Conservation (phyloP, 768 basidiomycete genomes). For the Dendrothele bispora region DNA sequence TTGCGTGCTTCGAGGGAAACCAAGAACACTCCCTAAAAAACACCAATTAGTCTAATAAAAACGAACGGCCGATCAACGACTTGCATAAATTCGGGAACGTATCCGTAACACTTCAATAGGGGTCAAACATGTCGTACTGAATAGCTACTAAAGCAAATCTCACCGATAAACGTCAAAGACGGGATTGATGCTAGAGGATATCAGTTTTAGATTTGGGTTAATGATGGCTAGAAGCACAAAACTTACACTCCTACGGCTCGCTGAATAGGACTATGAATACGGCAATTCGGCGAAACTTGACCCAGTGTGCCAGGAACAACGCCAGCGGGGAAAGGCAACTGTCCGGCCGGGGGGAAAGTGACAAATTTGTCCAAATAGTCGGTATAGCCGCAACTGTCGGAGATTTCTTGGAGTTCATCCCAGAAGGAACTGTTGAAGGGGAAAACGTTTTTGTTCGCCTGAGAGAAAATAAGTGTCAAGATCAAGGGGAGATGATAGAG, state of each 20-base stretch:
- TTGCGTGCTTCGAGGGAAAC: constrained; percentile 64
- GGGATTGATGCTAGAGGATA: constrained; percentile 52
- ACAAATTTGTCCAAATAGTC: constrained; percentile 61
- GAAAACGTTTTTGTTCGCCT: constrained; percentile 60
- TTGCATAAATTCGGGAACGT: constrained; percentile 49
- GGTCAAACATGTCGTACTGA: background rate
- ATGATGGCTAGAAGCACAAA: no score
- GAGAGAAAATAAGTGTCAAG: background rate
- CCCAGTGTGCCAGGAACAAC: constrained; percentile 42
- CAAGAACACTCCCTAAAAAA: constrained; percentile 55
- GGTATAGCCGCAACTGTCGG: constrained; percentile 57
- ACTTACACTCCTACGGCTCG: constrained; percentile 47
- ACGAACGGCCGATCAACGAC: constrained; percentile 6
- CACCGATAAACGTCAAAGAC: constrained; percentile 56
- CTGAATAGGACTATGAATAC: constrained; percentile 50
- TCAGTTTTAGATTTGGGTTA: no score
- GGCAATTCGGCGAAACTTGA: constrained; percentile 36
- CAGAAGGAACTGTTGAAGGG: constrained; percentile 58
- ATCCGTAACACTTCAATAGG: constrained; percentile 42
- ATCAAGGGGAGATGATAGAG: background rate
- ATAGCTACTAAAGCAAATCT: constrained; percentile 2
- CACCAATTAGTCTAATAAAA: background rate
- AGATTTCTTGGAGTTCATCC: constrained; percentile 50
- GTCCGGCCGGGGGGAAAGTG: constrained; percentile 62
- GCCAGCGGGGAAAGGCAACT: constrained; percentile 58